Evolutionary conservation across 169 alveolate species (phyloP).

Genomic region (Cryptosporidium tyzzeri): DNA sequence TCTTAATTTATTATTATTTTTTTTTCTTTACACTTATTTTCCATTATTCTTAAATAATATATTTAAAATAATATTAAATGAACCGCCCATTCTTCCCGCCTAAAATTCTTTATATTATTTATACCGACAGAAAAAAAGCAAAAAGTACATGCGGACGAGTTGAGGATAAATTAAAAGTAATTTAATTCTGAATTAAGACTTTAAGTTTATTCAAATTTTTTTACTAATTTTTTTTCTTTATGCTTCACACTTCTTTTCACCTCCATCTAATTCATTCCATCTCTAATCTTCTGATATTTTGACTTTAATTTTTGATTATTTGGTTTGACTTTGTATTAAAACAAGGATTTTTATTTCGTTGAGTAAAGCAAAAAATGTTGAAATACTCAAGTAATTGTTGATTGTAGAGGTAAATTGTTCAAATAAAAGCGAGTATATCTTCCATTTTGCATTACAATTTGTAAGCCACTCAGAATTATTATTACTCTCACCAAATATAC

Average conservation of each 20-base stretch:
- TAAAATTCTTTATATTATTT: neutral
- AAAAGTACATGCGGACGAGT: neutral
- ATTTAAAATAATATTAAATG: neutral
- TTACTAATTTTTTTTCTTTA: neutral
- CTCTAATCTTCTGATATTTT: neutral
- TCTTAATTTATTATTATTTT: neutral
- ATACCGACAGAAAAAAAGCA: neutral
- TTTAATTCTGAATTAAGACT: neutral
- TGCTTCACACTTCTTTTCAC: neutral
- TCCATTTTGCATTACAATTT: conserved; percentile 55
- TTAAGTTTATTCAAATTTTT: too few species aligned
- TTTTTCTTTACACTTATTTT: neutral
- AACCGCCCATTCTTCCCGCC: neutral
- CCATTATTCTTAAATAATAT: neutral
- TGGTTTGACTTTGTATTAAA: neutral
- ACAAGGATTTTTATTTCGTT: conserved; percentile 31
- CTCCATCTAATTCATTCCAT: too few species aligned
- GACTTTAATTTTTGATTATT: neutral
- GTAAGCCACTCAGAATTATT: conserved; percentile 33
- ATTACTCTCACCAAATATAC: conserved; percentile 2
- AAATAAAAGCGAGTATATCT: conserved; percentile 25
- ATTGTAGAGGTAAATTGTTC: conserved; percentile 5
- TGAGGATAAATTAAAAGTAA: too few species aligned
- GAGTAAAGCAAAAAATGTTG: conserved; percentile 38
- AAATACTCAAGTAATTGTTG: conserved; percentile 13